Conservation (phyloP, 768 basidiomycete species). For the Xerocomellus amylosporus region DNA sequence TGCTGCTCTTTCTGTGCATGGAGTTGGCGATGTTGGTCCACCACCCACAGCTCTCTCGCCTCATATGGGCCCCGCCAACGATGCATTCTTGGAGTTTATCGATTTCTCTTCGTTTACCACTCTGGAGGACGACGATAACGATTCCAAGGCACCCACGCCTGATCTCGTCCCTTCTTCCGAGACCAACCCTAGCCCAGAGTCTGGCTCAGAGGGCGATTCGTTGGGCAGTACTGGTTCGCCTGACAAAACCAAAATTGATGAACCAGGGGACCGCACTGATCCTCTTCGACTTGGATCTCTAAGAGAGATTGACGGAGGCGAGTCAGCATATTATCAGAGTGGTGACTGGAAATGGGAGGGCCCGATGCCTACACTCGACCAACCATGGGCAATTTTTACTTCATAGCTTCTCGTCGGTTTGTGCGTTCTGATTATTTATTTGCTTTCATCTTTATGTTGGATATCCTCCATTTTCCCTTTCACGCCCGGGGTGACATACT, state of each 20-base stretch:
- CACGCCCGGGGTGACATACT: slow-evolving; percentile 29
- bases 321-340: slow-evolving; percentile 60
- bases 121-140: slow-evolving; percentile 54
- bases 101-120: slow-evolving; percentile 64
- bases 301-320: slow-evolving; percentile 75
- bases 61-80: slow-evolving; percentile 36
- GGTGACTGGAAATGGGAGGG: slow-evolving; percentile 72
- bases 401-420: slow-evolving; percentile 30
- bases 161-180: slow-evolving; percentile 70
- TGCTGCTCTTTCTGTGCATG: slow-evolving; percentile 25
- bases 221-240: slow-evolving; percentile 43
- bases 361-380: slow-evolving; percentile 60
- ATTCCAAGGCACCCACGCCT: slow-evolving; percentile 70
- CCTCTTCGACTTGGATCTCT: slow-evolving; percentile 56
- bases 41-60: slow-evolving; percentile 34
- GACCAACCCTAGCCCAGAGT: slow-evolving; percentile 75
- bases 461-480: slow-evolving; percentile 33
- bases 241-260: slow-evolving; percentile 54
- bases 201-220: slow-evolving; percentile 59
- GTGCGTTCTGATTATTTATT: slow-evolving; percentile 39
- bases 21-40: slow-evolving; percentile 30
- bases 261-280: slow-evolving; percentile 43
- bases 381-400: slow-evolving; percentile 69
- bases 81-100: slow-evolving; percentile 50
- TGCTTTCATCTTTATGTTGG: slow-evolving; percentile 42